Evolutionary conservation across 2,329 filamentous ascomycete species (phyloP), one percentile per base, ranked within the genome.

Genomic region (Arthroderma sp.): DNA sequence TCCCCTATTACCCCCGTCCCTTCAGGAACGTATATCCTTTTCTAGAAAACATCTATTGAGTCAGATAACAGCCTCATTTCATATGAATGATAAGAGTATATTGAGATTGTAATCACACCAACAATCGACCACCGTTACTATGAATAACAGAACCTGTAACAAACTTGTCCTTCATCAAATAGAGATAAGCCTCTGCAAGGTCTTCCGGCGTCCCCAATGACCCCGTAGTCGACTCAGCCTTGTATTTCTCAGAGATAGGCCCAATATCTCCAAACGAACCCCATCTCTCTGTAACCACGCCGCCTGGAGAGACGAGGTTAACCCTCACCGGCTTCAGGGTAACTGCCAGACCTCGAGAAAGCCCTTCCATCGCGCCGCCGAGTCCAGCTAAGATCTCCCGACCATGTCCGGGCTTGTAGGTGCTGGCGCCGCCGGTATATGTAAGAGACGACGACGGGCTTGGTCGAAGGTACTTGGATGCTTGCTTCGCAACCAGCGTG

Each of bases 181-280:
- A 75, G 2, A 71, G 62, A 68, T 76, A 76, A 19, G 70, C 68
- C 66, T 77, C 74, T 1, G 73, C 74, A 56, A 71, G 63, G 63
- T 77, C 74, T 41, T 68, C 66, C 1, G 67, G 65, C 11, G 37
- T 59, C 0, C 66, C 70, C 38, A 70, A 53, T 52, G 47, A 62
- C 7, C 64, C 65, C 13, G 62, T 62, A 52, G 72, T 57, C 2
- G 60, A 62, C 35, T 60, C 51, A 61, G 66, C 68, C 11, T 59
- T 66, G 19, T 19, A 13, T 63, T 70, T 73, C 41, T 63, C 64
- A 62, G 70, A 67, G 1, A 65, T 65, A 54, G 65, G 64, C 60
- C 67, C 65, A 13, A 61, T 59, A 7, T 58, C 54, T 9, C 39
- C 52, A 37, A 52, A 25, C 13, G 4, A 25, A 49, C 71, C 64